phyloP scores from a whole-genome alignment of 306 rosid genomes.

The Vicia sativa region DNA sequence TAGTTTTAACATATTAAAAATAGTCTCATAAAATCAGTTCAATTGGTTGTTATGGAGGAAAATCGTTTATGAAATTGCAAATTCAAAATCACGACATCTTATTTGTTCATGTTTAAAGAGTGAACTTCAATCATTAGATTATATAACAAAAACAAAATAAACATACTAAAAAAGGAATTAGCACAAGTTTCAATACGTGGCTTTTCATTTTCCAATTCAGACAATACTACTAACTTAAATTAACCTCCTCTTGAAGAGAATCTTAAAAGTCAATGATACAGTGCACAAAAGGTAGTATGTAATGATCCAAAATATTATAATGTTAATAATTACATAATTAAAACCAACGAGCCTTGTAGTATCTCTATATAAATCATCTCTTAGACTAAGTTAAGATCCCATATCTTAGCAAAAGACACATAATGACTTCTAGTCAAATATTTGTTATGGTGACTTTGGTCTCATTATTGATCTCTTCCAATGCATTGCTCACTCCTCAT shows the following conservation, averaged over 20 bases:
- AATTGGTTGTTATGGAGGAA: too few species aligned
- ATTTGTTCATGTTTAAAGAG: too few species aligned
- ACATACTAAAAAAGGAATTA: background rate
- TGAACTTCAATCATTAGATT: too few species aligned
- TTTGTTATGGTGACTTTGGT: slow-evolving; percentile 25
- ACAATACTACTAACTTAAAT: background rate
- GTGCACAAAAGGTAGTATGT: slow-evolving; percentile 1
- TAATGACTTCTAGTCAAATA: slow-evolving; percentile 31
- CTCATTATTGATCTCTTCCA: slow-evolving; percentile 10
- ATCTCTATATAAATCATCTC: slow-evolving; percentile 31
- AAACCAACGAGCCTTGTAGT: background rate
- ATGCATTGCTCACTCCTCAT: slow-evolving; percentile 35
- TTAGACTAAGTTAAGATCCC: background rate
- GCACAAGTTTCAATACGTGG: background rate
- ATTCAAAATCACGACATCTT: too few species aligned
- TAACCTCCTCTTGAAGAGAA: background rate
- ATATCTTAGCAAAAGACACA: slow-evolving; percentile 23
- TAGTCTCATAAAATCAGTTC: too few species aligned
- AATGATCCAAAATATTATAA: slow-evolving; percentile 1
- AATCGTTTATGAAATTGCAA: too few species aligned
- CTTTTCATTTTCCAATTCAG: slow-evolving; percentile 4
- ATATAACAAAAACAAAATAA: too few species aligned
- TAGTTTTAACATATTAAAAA: too few species aligned
- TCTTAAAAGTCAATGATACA: slow-evolving; percentile 21
- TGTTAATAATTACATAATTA: background rate